A percentile compares a stretch with the other conserved stretches of the same genome.
These are phyloP conservation scores for Pseudonitzschia pungens DNA, from an alignment of 108 stramenopile genomes.

Conservation along the genomic window DNA sequence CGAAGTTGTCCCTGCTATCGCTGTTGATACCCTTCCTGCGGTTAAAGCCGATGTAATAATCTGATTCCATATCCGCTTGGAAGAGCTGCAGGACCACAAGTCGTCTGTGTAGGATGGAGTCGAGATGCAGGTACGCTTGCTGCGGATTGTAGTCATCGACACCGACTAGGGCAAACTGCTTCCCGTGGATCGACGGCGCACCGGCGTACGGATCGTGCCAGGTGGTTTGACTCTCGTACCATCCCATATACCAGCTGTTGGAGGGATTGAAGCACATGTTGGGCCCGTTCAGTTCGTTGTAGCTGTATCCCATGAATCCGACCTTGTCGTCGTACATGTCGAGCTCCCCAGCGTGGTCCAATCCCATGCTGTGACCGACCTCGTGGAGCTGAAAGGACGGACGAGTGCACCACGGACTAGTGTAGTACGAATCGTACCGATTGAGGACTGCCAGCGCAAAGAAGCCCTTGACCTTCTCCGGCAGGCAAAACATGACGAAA, in stretches of 20 bases:
- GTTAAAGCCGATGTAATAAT: constrained; percentile 46
- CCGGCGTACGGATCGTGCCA: background rate
- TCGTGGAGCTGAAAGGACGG: constrained; percentile 24
- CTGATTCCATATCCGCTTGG: background rate
- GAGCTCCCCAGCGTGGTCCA: constrained; percentile 46
- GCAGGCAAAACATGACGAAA: background rate
- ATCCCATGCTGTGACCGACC: constrained; percentile 49
- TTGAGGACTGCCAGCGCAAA: background rate
- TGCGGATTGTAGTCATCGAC: background rate
- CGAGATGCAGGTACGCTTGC: background rate
- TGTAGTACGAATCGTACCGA: constrained; percentile 11
- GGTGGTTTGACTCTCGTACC: constrained; percentile 34
- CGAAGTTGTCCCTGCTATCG: constrained; percentile 37
- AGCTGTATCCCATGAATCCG: constrained; percentile 30
- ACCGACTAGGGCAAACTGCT: background rate
- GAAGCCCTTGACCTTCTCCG: background rate
- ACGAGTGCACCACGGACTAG: background rate
- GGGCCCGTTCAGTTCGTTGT: background rate
- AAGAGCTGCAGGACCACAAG: background rate
- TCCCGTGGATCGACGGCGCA: background rate
- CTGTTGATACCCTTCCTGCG: constrained; percentile 41
- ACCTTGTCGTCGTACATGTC: constrained; percentile 6
- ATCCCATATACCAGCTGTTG: constrained; percentile 51
- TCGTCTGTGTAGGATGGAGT: background rate
- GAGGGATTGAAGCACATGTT: constrained; percentile 62